A percentile compares a stretch with the other conserved stretches of the same genome.
phyloP scores from a whole-genome alignment of 768 basidiomycete species.

The Suillus plorans region DNA sequence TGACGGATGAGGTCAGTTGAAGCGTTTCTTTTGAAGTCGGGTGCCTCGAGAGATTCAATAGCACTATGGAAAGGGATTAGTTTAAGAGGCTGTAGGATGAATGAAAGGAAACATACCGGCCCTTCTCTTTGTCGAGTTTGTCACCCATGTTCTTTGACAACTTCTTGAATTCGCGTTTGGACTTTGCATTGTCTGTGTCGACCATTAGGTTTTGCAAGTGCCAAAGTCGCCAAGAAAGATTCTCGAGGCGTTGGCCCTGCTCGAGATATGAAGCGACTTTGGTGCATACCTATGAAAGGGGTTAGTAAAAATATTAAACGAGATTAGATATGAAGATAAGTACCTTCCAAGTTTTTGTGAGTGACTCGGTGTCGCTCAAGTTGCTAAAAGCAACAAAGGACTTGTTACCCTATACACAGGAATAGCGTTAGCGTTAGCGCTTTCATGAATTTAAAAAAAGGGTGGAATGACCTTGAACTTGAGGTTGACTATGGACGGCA shows the following conservation, averaged over 20 bases:
- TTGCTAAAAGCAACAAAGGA: slow-evolving; percentile 93
- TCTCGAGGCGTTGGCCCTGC: slow-evolving; percentile 89
- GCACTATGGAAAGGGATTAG: slow-evolving; percentile 45
- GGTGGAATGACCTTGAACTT: slow-evolving; percentile 68
- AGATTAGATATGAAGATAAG: slow-evolving; percentile 6
- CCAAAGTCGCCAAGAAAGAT: slow-evolving; percentile 91
- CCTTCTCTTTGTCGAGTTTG: slow-evolving; percentile 91
- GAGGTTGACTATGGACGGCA: slow-evolving; percentile 84
- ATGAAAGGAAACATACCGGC: slow-evolving; percentile 54
- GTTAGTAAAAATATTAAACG: slow-evolving; percentile 7
- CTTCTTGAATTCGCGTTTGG: slow-evolving; percentile 88
- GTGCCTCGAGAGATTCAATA: slow-evolving; percentile 83
- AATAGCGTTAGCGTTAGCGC: slow-evolving; percentile 5
- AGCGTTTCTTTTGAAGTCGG: slow-evolving; percentile 77
- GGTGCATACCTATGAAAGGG: slow-evolving; percentile 65
- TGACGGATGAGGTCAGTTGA: slow-evolving; percentile 79
- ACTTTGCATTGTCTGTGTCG: slow-evolving; percentile 84
- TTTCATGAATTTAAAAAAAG: slow-evolving; percentile 3
- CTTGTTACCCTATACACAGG: slow-evolving; percentile 72
- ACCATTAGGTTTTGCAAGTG: slow-evolving; percentile 90
- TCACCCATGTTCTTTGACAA: slow-evolving; percentile 88
- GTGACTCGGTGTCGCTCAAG: slow-evolving; percentile 77
- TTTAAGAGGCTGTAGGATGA: slow-evolving; percentile 14
- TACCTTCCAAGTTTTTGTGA: slow-evolving; percentile 92
- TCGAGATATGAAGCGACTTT: slow-evolving; percentile 90